Base-by-base conservation (phyloP, 352 stramenopile species). In the Phytophthora ramorum region DNA sequence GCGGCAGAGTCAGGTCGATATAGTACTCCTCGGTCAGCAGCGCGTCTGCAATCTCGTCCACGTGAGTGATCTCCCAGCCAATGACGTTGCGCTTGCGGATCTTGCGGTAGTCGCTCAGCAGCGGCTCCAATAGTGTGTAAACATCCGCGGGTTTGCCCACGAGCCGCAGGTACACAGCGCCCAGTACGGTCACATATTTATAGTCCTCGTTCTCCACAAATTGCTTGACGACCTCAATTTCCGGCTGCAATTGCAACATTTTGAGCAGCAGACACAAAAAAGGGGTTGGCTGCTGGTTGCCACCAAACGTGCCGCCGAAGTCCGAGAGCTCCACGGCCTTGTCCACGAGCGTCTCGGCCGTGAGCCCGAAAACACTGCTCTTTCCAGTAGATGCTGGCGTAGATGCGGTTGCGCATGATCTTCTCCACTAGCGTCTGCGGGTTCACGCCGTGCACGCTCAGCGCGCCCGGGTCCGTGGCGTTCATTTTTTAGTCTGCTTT, bases 181-280 rank as follows among this genome's bases (percentile, higher is more conserved):
- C 98, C 10, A 99, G 76, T 10, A 96, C 84, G 41, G 94, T 91
- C 47, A 99, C 81, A 76, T 99, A 99, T 83, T 99, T 99, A 83
- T 99, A 99, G 64, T 99, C 94, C 7, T 98, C 93, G 69, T 99
- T 98, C 55, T 98, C 75, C 17, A 99, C 93, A 70, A 99, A 99
- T 38, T 85, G 75, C 26, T 63, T 69, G 22, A 99, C 81, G 40
- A 99, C 97, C 28, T 99, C 97, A 34, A 95, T 79, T 63, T 99
- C 96, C 1, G 97, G 97, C 69, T 98, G 91, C 44, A 99, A 87
- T 76, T 99, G 97, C 41, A 99, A 75, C 82, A 99, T 90, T 81
- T 99, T 99, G 44, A 99, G 82, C 17, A 98, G 69, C 22, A 99
- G 79, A 74, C 96, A 99, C n/a, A 99, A 78, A 75, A 99, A 99